Conservation (phyloP, 2,329 filamentous ascomycete genomes). For the Ceratocystis variospora region DNA sequence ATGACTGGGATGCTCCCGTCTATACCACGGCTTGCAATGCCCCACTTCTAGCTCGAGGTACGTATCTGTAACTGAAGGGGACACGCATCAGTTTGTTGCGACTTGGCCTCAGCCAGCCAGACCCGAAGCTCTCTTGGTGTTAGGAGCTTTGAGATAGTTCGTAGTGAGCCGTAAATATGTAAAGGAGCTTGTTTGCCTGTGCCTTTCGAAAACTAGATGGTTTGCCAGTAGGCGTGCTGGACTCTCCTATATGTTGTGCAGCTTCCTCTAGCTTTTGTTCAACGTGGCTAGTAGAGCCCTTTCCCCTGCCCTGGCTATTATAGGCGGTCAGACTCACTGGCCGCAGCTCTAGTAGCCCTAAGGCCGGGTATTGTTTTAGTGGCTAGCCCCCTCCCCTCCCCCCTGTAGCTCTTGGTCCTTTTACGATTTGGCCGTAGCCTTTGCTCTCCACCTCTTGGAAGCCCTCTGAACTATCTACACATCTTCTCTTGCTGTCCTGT, state of each 20-base stretch:
- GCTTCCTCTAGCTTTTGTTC: background rate
- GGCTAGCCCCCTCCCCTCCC: background rate
- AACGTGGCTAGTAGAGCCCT: slow-evolving; percentile 12
- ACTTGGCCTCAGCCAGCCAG: slow-evolving; percentile 10
- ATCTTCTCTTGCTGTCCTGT: background rate
- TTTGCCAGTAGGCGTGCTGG: too few species aligned
- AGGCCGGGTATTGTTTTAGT: background rate
- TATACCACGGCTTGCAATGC: background rate
- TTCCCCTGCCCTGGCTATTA: background rate
- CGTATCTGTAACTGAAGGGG: background rate
- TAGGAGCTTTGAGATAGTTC: background rate
- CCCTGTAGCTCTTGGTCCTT: background rate
- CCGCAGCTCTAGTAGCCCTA: background rate
- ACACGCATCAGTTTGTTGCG: slow-evolving; percentile 15
- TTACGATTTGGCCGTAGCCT: background rate
- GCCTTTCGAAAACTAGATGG: too few species aligned
- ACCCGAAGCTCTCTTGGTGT: background rate
- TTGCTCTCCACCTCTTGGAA: background rate
- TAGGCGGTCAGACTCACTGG: slow-evolving; percentile 2
- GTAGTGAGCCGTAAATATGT: background rate
- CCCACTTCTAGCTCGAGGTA: slow-evolving; percentile 7
- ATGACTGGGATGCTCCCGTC: background rate
- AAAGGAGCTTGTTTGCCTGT: background rate
- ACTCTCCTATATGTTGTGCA: too few species aligned
- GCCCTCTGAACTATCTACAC: background rate